Evolutionary conservation across 2,329 filamentous ascomycete genomes (phyloP).

Genomic region (Gremmenia infestans): DNA sequence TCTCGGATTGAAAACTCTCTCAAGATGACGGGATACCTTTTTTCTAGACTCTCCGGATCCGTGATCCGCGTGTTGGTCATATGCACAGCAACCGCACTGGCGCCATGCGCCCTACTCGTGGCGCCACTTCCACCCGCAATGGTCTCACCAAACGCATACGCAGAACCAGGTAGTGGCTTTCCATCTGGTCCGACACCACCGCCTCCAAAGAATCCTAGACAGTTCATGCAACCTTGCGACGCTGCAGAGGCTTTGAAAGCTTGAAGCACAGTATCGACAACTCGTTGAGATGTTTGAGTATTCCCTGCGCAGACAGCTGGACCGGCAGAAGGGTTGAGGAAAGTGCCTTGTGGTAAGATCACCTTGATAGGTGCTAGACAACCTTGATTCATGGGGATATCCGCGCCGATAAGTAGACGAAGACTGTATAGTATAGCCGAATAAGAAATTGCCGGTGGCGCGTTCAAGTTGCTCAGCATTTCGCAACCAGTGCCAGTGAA

Average conservation of each 20-base stretch:
- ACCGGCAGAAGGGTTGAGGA: constrained; percentile 64
- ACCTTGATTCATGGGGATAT: constrained; percentile 82
- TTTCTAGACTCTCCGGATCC: constrained; percentile 23
- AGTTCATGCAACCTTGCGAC: constrained; percentile 74
- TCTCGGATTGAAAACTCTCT: constrained; percentile 19
- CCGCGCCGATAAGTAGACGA: constrained; percentile 68
- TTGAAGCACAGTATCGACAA: constrained; percentile 74
- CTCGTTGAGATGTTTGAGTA: constrained; percentile 69
- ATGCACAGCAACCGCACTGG: constrained; percentile 18
- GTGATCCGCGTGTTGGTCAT: constrained; percentile 25
- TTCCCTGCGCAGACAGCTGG: constrained; percentile 75
- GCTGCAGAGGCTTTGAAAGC: constrained; percentile 74
- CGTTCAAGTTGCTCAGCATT: constrained; percentile 71
- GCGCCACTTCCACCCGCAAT: constrained; percentile 24
- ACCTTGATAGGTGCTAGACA: constrained; percentile 71
- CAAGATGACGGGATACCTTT: constrained; percentile 22
- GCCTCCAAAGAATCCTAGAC: constrained; percentile 69
- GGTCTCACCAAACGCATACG: constrained; percentile 39
- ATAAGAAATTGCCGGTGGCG: constrained; percentile 72
- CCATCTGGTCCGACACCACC: constrained; percentile 55
- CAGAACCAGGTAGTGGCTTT: constrained; percentile 68
- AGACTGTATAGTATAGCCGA: constrained; percentile 80
- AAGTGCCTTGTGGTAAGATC: constrained; percentile 51
- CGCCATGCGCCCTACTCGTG: constrained; percentile 15
- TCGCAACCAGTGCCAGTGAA: constrained; percentile 71